Evolutionary conservation across 2,329 filamentous ascomycete genomes (phyloP).

Genomic region (Arthrinium puccinioides): DNA sequence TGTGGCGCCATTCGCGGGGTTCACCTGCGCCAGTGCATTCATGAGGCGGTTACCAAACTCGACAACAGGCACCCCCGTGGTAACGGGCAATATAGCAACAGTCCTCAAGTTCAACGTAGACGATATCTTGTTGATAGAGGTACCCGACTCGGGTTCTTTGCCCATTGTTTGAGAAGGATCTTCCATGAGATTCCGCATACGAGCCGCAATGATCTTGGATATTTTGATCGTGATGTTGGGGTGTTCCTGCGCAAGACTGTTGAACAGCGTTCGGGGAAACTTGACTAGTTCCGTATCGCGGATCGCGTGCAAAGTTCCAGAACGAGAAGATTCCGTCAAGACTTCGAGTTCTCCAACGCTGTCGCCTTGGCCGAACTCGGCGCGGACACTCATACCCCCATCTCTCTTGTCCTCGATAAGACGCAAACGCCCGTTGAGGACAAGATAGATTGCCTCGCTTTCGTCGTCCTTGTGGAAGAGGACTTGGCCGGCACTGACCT

Average conservation of each 20-base stretch:
- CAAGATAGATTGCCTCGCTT: constrained; percentile 96
- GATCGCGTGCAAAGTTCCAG: constrained; percentile 89
- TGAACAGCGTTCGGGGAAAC: constrained; percentile 92
- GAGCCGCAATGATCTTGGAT: constrained; percentile 93
- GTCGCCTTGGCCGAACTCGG: constrained; percentile 93
- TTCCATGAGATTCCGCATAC: constrained; percentile 85
- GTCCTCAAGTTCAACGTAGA: constrained; percentile 91
- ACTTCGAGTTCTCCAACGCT: constrained; percentile 97
- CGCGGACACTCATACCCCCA: constrained; percentile 76
- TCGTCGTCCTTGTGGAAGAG: constrained; percentile 92
- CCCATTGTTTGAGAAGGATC: constrained; percentile 63
- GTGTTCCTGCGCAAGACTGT: constrained; percentile 93
- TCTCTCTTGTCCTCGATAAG: constrained; percentile 76
- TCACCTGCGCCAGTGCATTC: constrained; percentile 82
- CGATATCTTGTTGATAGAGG: constrained; percentile 59
- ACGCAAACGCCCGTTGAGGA: constrained; percentile 85
- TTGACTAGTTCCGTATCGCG: constrained; percentile 94
- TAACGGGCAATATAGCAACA: constrained; percentile 85
- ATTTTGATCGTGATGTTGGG: constrained; percentile 98
- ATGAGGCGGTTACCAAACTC: constrained; percentile 90
- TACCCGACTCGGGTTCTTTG: constrained; percentile 52
- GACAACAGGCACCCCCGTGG: constrained; percentile 83
- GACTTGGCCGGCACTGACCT: constrained; percentile 90
- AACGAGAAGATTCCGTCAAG: constrained; percentile 85
- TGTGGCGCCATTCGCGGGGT: constrained; percentile 81